Evolutionary conservation across 441 rosid species (phyloP), one percentile per base, ranked within the genome.

Genomic region (Gossypium lobatum): DNA sequence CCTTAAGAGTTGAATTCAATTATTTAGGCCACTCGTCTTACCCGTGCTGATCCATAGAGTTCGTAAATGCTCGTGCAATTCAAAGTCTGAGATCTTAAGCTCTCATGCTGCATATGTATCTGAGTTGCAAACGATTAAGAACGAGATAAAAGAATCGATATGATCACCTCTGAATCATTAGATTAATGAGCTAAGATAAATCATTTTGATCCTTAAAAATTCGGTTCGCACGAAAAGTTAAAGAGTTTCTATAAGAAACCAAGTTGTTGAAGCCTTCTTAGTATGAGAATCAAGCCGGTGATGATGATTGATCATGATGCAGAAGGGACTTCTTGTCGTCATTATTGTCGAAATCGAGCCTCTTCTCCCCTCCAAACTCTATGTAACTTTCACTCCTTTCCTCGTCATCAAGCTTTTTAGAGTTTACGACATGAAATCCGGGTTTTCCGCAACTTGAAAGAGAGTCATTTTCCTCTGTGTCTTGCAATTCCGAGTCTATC

Each of bases 321-420:
- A 93, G 90, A 64, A 87, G 57, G 61, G 72, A 81, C 52, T 81
- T 82, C 75, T 89, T 9, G 10, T 52, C 83, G n/a, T 85, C 90
- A n/a, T 67, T 78, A 31, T 85, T 90, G 57, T 88, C 86, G 61
- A 73, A 48, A 65, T 82, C 79, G 50, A 52, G 62, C 68, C 25
- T 59, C 54, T 64, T 86, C 23, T 81, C 86, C 45, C 68, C 80
- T 65, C 31, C 81, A 3, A 73, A 77, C 28, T 75, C 75, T 0
- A 79, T 42, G 34, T 31, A 31, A 31, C 34, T 72, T 21, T 79
- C 77, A 0, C 68, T 71, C 62, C 67, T 75, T 54, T 78, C 80
- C 52, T 60, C 55, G 28, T 26, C 71, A 31, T 53, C 39, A 6
- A 60, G 31, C 10, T 37, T 75, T 53, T 55, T 72, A 42, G 80